These are phyloP conservation scores for Helicocarpus griseus DNA, from an alignment of 2,329 filamentous ascomycete species.

Conservation along the genomic window DNA sequence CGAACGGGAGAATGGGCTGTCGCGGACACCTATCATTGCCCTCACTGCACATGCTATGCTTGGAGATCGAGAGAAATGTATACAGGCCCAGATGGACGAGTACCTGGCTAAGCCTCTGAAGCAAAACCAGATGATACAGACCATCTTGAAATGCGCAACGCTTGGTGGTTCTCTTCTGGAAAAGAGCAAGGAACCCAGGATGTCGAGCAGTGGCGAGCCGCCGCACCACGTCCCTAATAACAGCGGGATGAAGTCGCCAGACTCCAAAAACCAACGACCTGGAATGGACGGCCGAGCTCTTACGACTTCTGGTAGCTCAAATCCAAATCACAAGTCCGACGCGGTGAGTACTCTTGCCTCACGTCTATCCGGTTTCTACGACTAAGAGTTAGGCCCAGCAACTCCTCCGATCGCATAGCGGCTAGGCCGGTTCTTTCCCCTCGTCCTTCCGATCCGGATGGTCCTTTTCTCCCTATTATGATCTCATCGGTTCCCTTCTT, in stretches of 20 bases:
- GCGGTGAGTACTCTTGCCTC: not conserved
- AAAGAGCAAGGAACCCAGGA: constrained; percentile 34
- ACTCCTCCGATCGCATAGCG: constrained; percentile 41
- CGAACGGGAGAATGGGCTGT: constrained; percentile 68
- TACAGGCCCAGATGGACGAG: constrained; percentile 98
- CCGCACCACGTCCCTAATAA: constrained; percentile 4
- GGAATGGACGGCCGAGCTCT: constrained; percentile 54
- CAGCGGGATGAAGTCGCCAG: constrained; percentile 23
- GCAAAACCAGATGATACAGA: constrained; percentile 95
- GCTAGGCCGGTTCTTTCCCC: constrained; percentile 23
- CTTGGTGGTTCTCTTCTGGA: constrained; percentile 50
- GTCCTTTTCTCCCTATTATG: not conserved
- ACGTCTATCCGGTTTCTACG: not conserved
- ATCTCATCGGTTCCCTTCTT: constrained; percentile 7
- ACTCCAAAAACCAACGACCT: constrained; percentile 39
- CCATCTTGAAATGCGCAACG: constrained; percentile 91
- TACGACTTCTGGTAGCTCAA: constrained; percentile 57
- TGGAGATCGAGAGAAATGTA: constrained; percentile 94
- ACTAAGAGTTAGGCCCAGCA: constrained; percentile 21
- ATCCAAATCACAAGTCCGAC: constrained; percentile 30
- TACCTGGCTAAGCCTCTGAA: constrained; percentile 95
- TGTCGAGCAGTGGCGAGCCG: constrained; percentile 28
- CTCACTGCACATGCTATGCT: constrained; percentile 98
- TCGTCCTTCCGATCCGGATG: not conserved
- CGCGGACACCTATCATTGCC: constrained; percentile 89